A percentile compares a stretch with the other conserved stretches of the same genome.
Conservation (phyloP, 2,329 filamentous ascomycete genomes). For the Reticulascus tulasneorum region DNA sequence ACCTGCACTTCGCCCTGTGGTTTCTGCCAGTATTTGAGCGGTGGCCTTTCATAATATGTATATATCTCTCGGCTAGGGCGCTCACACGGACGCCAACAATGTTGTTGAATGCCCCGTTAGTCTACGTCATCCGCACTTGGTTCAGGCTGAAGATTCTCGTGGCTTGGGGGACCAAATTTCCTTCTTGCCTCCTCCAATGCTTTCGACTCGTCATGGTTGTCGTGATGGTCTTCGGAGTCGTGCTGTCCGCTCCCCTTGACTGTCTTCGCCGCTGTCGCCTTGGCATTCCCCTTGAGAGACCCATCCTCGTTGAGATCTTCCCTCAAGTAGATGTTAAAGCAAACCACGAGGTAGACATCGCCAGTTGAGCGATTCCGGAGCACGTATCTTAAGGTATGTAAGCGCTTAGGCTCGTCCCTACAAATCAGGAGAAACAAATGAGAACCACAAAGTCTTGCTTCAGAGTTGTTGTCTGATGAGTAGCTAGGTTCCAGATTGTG, state of each 20-base stretch:
- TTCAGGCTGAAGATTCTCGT: constrained; percentile 19
- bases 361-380: constrained; percentile 75
- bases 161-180: constrained; percentile 24
- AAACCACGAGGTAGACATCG: constrained; percentile 73
- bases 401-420: constrained; percentile 50
- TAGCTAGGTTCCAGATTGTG: constrained; percentile 2
- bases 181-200: constrained; percentile 35
- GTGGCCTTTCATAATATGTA: too few species aligned
- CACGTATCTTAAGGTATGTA: constrained; percentile 86
- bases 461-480: neutral
- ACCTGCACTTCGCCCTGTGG: too few species aligned
- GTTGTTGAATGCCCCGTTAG: too few species aligned
- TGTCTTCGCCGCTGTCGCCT: constrained; percentile 23
- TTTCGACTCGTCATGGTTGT: constrained; percentile 26
- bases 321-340: constrained; percentile 72
- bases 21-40: too few species aligned
- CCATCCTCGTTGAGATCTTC: constrained; percentile 61
- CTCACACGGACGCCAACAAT: too few species aligned
- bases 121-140: constrained; percentile 42
- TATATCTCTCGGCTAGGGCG: too few species aligned
- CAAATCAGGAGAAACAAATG: constrained; percentile 16
- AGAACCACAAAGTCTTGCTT: constrained; percentile 5
- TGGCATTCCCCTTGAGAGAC: constrained; percentile 41
- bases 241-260: constrained; percentile 8
- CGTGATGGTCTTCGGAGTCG: constrained; percentile 17